These are phyloP conservation scores for Wickerhamiella dianesei DNA, from an alignment of 805 yeast species.

Conservation along the genomic window DNA sequence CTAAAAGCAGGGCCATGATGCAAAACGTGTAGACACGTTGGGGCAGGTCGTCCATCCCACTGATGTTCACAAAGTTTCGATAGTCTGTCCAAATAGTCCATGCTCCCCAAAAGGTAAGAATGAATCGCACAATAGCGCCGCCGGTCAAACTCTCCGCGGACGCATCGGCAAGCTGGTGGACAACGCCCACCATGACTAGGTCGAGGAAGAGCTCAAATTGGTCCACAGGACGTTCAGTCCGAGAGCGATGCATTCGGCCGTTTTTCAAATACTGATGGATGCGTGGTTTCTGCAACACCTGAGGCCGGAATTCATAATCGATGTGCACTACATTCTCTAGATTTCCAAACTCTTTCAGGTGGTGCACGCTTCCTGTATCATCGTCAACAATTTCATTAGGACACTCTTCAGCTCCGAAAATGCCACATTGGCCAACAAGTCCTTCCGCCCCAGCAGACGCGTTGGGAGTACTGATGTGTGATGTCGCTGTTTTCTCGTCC, in stretches of 20 bases:
- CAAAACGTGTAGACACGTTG: slow-evolving; percentile 6
- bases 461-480: too few relatives aligned
- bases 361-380: slow-evolving; percentile 1
- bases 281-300: slow-evolving; percentile 3
- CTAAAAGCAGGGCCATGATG: slow-evolving; percentile 6
- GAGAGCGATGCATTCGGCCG: slow-evolving; percentile 3
- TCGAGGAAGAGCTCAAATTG: slow-evolving; percentile 10
- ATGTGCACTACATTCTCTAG: slow-evolving; percentile 5
- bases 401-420: background rate
- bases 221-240: slow-evolving; percentile 2
- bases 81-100: slow-evolving; percentile 10
- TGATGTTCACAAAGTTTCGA: slow-evolving; percentile 4
- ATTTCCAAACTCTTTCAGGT: slow-evolving; percentile 6
- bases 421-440: background rate
- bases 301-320: background rate
- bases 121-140: slow-evolving; percentile 4
- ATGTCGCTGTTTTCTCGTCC: too few relatives aligned
- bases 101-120: slow-evolving; percentile 9
- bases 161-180: slow-evolving; percentile 6
- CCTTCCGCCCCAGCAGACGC: too few relatives aligned
- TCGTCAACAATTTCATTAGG: background rate
- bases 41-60: slow-evolving; percentile 6
- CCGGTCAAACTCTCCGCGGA: slow-evolving; percentile 4
- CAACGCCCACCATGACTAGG: slow-evolving; percentile 8
- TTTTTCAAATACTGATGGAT: slow-evolving; percentile 5